Evolutionary conservation across 2,329 filamentous ascomycete genomes (phyloP), one percentile per base, ranked within the genome.

Genomic region (Cordyceps javanica): DNA sequence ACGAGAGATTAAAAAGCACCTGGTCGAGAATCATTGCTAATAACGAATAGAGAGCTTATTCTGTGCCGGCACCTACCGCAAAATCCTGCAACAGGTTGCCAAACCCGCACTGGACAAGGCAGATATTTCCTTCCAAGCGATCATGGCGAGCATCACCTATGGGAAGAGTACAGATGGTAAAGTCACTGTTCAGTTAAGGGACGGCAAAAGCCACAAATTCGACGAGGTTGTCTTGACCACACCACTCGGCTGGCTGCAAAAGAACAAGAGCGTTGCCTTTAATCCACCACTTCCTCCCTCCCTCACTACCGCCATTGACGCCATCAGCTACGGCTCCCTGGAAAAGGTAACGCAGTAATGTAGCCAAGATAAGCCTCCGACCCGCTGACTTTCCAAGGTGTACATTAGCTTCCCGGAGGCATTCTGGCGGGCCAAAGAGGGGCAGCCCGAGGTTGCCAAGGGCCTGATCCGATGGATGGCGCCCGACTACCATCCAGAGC

Each of bases 381-480:
- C 41, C n/a, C 4, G 28, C 56, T 48, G 11, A 58, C 25, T 5
- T 32, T 25, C 21, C 6, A 55, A 76, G 77, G 75, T 82, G 2
- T 84, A 83, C 67, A 78, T 91, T 42, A 88, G 81, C 38, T 96
- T 96, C 64, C 84, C 88, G 0, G 76, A 72, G 11, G 84, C 90
- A 0, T 96, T 92, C 69, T 96, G 91, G 91, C 72, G 76, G 2
- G 65, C 66, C 0, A 63, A 70, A 0, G 75, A 83, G 38, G 65
- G 66, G 0, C 62, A 70, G 30, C 69, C 71, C 11, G 68, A 73
- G 34, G 73, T 73, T 46, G 75, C 82, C 36, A 79, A 86, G 5
- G 85, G 87, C 25, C 92, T 93, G 70, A 85, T 84, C 44, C 86
- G 91, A 66, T 95, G 90, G 81, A 80, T 91, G 36, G 74, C 83